Base-by-base conservation (phyloP, 768 basidiomycete species). In the Boletellus sp. region DNA sequence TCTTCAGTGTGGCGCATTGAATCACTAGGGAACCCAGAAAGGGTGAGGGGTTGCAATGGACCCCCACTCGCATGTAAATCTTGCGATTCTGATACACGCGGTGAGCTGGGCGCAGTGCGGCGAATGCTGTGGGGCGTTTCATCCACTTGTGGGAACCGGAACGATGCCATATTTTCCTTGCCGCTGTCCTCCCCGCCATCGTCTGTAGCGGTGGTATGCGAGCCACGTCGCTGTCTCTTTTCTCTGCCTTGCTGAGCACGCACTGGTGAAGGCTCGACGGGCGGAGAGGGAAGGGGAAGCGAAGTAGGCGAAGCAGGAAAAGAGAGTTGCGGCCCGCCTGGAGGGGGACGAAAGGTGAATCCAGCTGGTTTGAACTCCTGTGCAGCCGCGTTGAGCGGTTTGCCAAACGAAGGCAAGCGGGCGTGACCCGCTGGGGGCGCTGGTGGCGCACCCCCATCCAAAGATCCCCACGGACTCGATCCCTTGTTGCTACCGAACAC, bases 321-420 rank as follows among this genome's bases (percentile, higher is more conserved):
- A 33, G 61, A 40, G 68, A 89, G 74, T 41, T 79, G 74, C 16
- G 88, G 85, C 6, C 80, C 79, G 43, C 79, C 84, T 10, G 78
- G 67, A 13, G 87, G 84, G 26, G 83, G 79, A n/a, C 77, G 75
- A 78, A 93, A 92, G 16, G 80, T 88, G 68, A 92, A 92, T 16
- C 77, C 77, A 3, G 70, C 67, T 8, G 90, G 90, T 61, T 85
- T 90, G 70, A 93, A 93, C 65, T 90, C 90, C 13, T 78, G 78
- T 3, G 90, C 90, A 19, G 84, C 77, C 6, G 80, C 81, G 61
- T 91, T 93, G 48, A 93, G 78, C n/a, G 83, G 79, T 57, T 83
- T 84, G 22, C 81, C 81, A 42, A 83, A 62, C 1, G 78, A 78
- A 15, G 73, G 61, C n/a, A 64, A 55, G 15, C 76, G 75, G 23